Evolutionary conservation across 2,329 filamentous ascomycete genomes (phyloP), one percentile per base, ranked within the genome.

Genomic region (Phyllosticta citriasiana): DNA sequence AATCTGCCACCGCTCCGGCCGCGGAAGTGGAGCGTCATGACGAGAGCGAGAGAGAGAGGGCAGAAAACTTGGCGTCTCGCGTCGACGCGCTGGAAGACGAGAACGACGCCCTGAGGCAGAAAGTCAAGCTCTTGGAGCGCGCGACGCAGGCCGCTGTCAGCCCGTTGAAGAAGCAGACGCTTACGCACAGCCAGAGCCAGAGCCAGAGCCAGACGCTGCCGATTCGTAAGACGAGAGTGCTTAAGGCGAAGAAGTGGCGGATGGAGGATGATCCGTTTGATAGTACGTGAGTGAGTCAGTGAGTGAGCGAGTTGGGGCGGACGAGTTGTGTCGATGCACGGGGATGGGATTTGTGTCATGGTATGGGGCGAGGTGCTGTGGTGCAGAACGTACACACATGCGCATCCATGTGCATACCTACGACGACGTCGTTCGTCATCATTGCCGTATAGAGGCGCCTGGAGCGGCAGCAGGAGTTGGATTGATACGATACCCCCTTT

Each of bases 221-320:
- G 55, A 12, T 57, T 7, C 47, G 59, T 8, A 80, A 78, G 71
- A 76, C 79, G 71, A 71, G 77, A 63, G 76, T 79, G 57, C 65
- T 80, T 35, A 80, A 80, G 72, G 72, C 73, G 57, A 78, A 77
- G 69, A 77, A 73, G 70, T 80, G 77, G 77, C 73, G 33, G 22
- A 33, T 57, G 4, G 59, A 61, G 54, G 57, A 61, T 22, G 59
- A 61, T 47, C 59, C 59, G 25, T 60, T 60, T 19, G 58, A 60
- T 4, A 60, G 58, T 10, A 26, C 55, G 8, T 60, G 6, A 55
- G 19, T 3, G 47, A 51, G 47, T 50, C 10, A 12, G 40, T 5
- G 40, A 50, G 1, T 8, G 26, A 27, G 26, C 4, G 26, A 27
- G 7, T 27, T 27, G 26, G 4, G 27, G 27, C 27, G 6, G 27